phyloP scores from a whole-genome alignment of 306 rosid genomes.

The peach (Prunus persica) region DNA sequence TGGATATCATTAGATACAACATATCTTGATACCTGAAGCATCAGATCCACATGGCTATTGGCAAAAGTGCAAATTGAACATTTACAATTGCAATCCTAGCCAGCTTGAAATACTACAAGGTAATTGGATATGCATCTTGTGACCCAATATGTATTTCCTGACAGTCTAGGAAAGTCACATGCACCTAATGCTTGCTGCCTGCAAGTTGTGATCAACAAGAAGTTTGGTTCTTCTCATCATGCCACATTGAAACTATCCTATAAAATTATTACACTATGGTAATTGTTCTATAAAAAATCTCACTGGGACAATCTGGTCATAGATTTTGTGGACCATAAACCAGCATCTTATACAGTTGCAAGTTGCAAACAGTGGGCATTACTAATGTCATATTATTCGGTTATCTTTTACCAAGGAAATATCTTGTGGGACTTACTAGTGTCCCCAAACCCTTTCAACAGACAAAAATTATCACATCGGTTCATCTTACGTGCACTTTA shows the following conservation, averaged over 20 bases:
- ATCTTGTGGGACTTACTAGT: neutral
- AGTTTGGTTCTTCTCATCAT: neutral
- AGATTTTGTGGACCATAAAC: neutral
- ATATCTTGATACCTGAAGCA: conserved; percentile 75
- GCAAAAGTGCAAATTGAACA: conserved; percentile 66
- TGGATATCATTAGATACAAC: conserved; percentile 59
- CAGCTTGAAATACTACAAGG: conserved; percentile 65
- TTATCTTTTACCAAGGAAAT: neutral
- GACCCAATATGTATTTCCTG: conserved; percentile 7
- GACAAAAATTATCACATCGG: neutral
- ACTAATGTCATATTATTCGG: neutral
- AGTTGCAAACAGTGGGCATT: neutral
- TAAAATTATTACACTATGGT: neutral
- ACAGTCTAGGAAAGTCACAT: neutral
- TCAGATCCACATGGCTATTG: conserved; percentile 65
- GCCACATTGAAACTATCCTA: neutral
- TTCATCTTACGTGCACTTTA: neutral
- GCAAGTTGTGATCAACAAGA: neutral
- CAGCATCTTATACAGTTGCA: neutral
- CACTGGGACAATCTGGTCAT: neutral
- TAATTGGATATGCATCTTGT: conserved; percentile 29
- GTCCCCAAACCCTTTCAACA: neutral
- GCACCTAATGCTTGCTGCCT: neutral
- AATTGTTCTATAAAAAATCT: too few relatives aligned
- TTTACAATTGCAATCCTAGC: conserved; percentile 50